phyloP scores from a whole-genome alignment of 2,329 filamentous ascomycete species.

The Geoglossum cookeanum region DNA sequence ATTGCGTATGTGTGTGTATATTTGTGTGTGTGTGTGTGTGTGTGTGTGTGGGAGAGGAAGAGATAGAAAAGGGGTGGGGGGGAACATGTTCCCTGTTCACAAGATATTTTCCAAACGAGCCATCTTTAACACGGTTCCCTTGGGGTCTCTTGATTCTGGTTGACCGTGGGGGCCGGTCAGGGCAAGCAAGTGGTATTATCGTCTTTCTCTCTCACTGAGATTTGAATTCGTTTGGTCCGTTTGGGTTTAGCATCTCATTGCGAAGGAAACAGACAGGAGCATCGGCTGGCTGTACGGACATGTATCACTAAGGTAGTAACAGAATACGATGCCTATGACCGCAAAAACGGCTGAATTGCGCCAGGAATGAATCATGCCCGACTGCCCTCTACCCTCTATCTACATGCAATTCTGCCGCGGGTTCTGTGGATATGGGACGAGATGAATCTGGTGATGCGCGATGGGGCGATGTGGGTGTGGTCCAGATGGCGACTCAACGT shows the following conservation, averaged over 20 bases:
- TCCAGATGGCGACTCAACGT: neutral
- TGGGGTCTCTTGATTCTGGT: neutral
- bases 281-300: neutral
- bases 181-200: neutral
- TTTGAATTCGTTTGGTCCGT: neutral
- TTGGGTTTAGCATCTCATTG: slow-evolving; percentile 1
- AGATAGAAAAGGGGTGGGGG: neutral
- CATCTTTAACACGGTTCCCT: too few relatives aligned
- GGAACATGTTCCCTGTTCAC: neutral
- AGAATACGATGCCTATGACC: neutral
- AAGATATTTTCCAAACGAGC: neutral
- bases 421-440: neutral
- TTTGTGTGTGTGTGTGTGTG: too few relatives aligned
- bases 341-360: neutral
- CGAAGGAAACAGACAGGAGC: slow-evolving; percentile 3
- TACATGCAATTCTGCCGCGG: neutral
- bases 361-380: neutral
- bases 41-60: too few relatives aligned
- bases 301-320: slow-evolving; percentile 2
- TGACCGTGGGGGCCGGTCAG: neutral
- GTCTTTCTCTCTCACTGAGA: neutral
- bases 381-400: neutral
- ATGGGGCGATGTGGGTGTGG: neutral
- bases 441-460: neutral
- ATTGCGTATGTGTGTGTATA: neutral